Evolutionary conservation across 2,329 filamentous ascomycete genomes (phyloP), one percentile per base, ranked within the genome.

Genomic region (Cryphonectria parasitica): DNA sequence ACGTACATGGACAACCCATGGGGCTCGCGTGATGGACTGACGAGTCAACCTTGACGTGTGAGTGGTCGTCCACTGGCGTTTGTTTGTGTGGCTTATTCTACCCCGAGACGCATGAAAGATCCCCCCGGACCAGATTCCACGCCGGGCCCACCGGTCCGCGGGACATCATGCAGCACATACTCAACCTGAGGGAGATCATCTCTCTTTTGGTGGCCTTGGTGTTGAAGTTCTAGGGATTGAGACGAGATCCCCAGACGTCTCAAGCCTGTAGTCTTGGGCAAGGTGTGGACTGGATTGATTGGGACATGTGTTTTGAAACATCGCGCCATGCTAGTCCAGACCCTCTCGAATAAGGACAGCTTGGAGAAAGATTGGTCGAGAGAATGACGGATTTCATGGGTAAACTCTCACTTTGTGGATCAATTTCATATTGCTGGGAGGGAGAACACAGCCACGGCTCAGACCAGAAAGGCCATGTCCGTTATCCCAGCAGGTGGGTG

Each of bases 111-210:
- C 45, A 49, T 49, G 22, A 49, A n/a, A 49, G 19, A 49, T n/a
- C 45, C 45, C 10, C 45, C 45, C 45, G 10, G 19, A 49, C 45
- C 45, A n/a, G 22, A 49, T 49, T 19, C 28, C 52, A 17, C 52
- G 25, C 52, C 13, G 25, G 52, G 52, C 52, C 52, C 52, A 28
- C 52, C 25, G 5, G 25, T 13, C 25, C 54, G 54, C 54, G 28
- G 28, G 28, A 17, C 15, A 34, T 13, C n/a, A 4, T 62, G 36
- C 60, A 22, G 19, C 10, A 22, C 45, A 49, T n/a, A n/a, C 60
- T 62, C 60, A 62, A 41, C 22, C 36, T 62, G 60, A 62, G 60
- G 60, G 19, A 25, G 60, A 41, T 62, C 19, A 62, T 31, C 25
- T 61, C 52, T 54, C 8, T 56, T 13, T 15, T 19, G n/a, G 52